Base-by-base conservation (phyloP, 345 rosid genomes). In the Microcos paniculata region DNA sequence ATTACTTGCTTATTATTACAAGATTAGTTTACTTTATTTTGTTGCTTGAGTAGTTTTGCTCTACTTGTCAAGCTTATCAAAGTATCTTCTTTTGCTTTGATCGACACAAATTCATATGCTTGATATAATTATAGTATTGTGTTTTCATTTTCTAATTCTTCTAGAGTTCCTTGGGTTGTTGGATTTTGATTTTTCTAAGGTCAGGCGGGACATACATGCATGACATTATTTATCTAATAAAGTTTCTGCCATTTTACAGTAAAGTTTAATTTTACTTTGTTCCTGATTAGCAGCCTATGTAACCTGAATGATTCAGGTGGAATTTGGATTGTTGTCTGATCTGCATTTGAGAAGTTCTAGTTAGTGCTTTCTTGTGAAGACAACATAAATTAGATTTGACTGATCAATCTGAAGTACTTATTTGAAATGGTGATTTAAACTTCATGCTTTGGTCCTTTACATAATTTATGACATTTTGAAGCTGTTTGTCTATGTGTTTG, bases 41-140 rank as follows among this genome's bases (percentile, higher is more conserved):
- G 57, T 30, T 28, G 57, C 42, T 16, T 48, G 72, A 31, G 62
- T 70, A 53, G 28, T 45, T 70, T 8, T 11, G 46, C 61, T 70
- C 46, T 52, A 70, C 73, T 70, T 33, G n/a, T n/a, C 13, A 19
- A 70, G 62, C 46, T 31, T 70, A 33, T 70, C 45, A 70, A 70
- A 51, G 28, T 31, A 5, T 23, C 18, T 33, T 52, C 19, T 18
- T 49, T 24, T 46, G 23, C 21, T 26, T 43, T 67, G 72, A n/a
- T 3, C 12, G 4, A 40, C 3, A 40, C 8, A 40, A 40, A 40
- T 40, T 40, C 9, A 40, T 40, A 40, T 8, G 8, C 8, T 53
- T n/a, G 26, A 53, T 52, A 23, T 19, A 53, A n/a, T 0, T 21
- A 2, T 21, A 24, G 4, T 53, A 19, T 53, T 8, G 0, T 53